These are phyloP conservation scores for Priceomyces haplophilus DNA, from an alignment of 805 yeast genomes.

Conservation along the genomic window DNA sequence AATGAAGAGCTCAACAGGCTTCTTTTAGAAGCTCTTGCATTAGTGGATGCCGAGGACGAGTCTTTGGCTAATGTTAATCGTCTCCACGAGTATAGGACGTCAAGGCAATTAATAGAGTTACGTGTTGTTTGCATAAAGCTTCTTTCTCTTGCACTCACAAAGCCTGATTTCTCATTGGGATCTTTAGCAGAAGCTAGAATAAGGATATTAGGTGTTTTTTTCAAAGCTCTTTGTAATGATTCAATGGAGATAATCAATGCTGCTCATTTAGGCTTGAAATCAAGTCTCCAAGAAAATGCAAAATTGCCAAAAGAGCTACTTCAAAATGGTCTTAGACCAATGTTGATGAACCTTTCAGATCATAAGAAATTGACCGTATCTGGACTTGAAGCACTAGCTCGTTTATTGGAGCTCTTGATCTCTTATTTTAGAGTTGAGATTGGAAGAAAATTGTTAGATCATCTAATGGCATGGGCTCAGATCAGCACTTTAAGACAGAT, in stretches of 20 bases:
- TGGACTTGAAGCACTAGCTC: conserved; percentile 87
- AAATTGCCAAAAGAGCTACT: conserved; percentile 89
- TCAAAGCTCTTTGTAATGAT: conserved; percentile 84
- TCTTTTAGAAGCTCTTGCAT: conserved; percentile 83
- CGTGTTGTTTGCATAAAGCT: conserved; percentile 87
- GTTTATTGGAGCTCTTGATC: conserved; percentile 78
- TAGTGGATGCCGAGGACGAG: conserved; percentile 97
- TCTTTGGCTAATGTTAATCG: conserved; percentile 85
- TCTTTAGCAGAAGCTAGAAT: conserved; percentile 77
- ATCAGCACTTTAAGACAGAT: conserved; percentile 71
- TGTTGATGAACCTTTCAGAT: conserved; percentile 91
- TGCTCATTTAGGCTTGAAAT: conserved; percentile 82
- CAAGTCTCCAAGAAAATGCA: conserved; percentile 79
- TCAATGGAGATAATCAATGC: conserved; percentile 89
- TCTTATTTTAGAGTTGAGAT: conserved; percentile 96
- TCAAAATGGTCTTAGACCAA: conserved; percentile 94
- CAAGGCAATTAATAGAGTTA: conserved; percentile 82
- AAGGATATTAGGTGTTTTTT: conserved; percentile 86
- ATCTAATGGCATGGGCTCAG: conserved; percentile 93
- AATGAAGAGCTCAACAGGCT: conserved; percentile 86
- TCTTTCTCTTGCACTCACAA: conserved; percentile 77
- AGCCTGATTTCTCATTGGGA: conserved; percentile 75
- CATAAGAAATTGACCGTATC: conserved; percentile 85
- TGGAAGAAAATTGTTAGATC: conserved; percentile 89
- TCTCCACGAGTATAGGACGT: conserved; percentile 79